Base-by-base conservation (phyloP, 768 basidiomycete genomes). In the Tephrocybe rancida region DNA sequence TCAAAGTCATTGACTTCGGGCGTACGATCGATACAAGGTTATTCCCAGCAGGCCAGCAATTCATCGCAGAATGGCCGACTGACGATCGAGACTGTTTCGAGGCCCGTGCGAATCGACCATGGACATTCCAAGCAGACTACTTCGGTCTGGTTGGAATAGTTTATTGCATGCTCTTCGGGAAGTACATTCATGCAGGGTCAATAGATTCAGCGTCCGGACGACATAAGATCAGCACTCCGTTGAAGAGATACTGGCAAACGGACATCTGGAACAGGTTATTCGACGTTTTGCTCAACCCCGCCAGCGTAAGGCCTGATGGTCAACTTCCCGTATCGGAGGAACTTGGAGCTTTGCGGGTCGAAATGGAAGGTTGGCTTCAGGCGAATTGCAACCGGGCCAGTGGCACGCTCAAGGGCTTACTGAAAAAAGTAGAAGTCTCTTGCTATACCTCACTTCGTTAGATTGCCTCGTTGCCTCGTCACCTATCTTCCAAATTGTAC, bases 1-100 rank as follows among this genome's bases (percentile, higher is more conserved):
- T 99, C 67, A 91, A 86, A 67, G 71, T 98, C 53, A 98, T 99
- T 67, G 97, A 99, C 73, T 98, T 98, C 71, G 97, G 97, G n/a
- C 85, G 96, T 26, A 86, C 91, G 2, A 87, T 98, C 69, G 96
- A 99, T 67, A 87, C 85, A 30, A 73, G 81, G 11, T 76, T 91
- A 30, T 98, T 93, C 74, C 90, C 93, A 0, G 70, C 75, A 1
- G 82, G 77, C 1, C 96, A 98, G 70, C 78, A 77, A 46, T 99
- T 91, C 72, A 71, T 88, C 46, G 87, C 89, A 2, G 92, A 96
- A 59, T 96, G 95, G 94, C 76, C 85, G 16, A 82, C 87, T 5
- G 95, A 98, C 68, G 88, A 87, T 52, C 81, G 90, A 32, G 97
- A 99, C 69, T 99, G 97, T 72, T 78, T 87, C 53, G 95, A 98